Percentiles rank a stretch among this genome's conserved stretches.
phyloP scores from a whole-genome alignment of 2,329 filamentous ascomycete genomes.

The Leptographium procerum region DNA sequence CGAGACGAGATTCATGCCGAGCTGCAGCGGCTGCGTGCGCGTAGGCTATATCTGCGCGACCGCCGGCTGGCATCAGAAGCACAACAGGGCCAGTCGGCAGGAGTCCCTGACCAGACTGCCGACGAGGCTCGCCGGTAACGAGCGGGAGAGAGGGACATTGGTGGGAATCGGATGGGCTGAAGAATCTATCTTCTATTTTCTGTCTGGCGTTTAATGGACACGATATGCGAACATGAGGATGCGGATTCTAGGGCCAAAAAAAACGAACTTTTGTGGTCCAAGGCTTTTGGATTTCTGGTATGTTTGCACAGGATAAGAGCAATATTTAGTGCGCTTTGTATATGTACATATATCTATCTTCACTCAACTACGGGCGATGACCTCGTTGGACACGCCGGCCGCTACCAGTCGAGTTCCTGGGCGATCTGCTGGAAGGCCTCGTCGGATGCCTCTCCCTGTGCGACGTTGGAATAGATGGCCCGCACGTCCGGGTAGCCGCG shows the following conservation, averaged over 20 bases:
- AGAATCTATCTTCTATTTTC: too few species aligned
- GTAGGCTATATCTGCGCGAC: slow-evolving; percentile 68
- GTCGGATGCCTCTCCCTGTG: slow-evolving; percentile 37
- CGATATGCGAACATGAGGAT: background rate
- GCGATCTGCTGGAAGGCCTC: slow-evolving; percentile 43
- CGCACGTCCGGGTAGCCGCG: slow-evolving; percentile 64
- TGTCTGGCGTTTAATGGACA: background rate
- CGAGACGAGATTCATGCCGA: slow-evolving; percentile 75
- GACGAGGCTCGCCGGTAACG: slow-evolving; percentile 1
- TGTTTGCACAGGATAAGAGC: background rate
- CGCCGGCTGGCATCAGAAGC: slow-evolving; percentile 32
- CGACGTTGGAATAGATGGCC: slow-evolving; percentile 64
- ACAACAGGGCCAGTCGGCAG: slow-evolving; percentile 13
- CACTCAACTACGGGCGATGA: background rate
- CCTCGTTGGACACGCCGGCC: background rate
- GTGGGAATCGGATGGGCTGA: too few species aligned
- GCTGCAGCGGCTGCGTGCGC: slow-evolving; percentile 56
- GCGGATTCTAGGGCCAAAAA: background rate
- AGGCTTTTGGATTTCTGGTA: background rate
- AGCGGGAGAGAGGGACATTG: background rate
- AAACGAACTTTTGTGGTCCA: background rate
- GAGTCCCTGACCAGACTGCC: background rate
- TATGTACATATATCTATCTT: slow-evolving; percentile 3
- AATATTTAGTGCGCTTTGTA: background rate
- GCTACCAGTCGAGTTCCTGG: slow-evolving; percentile 35